Evolutionary conservation across 805 yeast species (phyloP), one percentile per base, ranked within the genome.

Genomic region (Helenozyma rhizophorensis): DNA sequence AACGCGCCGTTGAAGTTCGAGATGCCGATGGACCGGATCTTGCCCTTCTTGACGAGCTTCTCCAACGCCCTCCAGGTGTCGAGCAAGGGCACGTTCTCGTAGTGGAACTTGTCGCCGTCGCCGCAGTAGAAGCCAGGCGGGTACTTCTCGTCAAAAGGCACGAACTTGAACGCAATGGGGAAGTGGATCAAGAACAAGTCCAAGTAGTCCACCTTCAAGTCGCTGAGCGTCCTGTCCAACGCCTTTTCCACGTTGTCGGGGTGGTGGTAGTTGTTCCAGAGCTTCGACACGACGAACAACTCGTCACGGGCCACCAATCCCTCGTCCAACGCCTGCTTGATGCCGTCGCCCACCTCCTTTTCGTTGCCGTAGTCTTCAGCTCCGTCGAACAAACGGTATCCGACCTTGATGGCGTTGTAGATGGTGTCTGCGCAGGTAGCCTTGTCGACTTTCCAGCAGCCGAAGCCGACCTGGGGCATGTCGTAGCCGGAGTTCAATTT

Each of bases 121-220:
- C 82, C 83, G 47, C 77, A 72, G 67, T 80, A 79, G 57, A 80
- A 72, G 2, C 77, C 79, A 22, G 95, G 85, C 28, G 95, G 95
- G 61, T 86, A 87, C 42, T 74, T 74, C 43, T 74, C 83, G 40
- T 79, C 87, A 41, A 84, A 69, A 35, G 89, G 90, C 22, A 87
- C 89, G 54, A 70, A 85, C 54, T 80, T 80, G 63, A 80, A 81
- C 14, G 96, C 84, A 58, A 87, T 72, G 51, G 96, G 96, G 78
- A 87, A 87, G 58, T 87, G 96, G 54, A 87, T 84, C 62, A 83
- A 81, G 67, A 77, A 85, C 48, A 87, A 63, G 60, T 87, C 96
- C 41, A 87, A 44, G 67, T 87, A 87, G 30, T 83, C 95, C 45
- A 86, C 65, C 11, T 74, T 68, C 67, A 88, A 67, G 58, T 85